Conservation (phyloP, 352 stramenopile genomes). For the Phytophthora chlamydospora region DNA sequence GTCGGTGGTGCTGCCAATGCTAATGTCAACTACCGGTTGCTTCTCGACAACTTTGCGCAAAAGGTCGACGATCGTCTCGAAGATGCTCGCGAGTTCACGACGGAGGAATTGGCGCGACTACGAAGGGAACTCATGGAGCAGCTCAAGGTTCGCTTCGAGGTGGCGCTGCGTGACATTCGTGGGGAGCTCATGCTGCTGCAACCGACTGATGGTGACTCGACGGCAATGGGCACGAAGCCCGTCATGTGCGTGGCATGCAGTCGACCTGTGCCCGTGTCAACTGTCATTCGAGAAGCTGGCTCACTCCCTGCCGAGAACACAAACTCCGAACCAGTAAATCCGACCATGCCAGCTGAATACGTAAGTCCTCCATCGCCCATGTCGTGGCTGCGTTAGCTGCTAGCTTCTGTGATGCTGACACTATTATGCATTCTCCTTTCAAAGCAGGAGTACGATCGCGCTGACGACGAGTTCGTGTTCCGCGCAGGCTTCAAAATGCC, state of each 20-base stretch:
- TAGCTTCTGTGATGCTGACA: conserved; percentile 7
- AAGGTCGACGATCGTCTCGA: conserved; percentile 75
- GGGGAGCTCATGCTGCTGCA: conserved; percentile 68
- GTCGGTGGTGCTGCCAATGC: conserved; percentile 43
- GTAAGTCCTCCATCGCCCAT: conserved; percentile 15
- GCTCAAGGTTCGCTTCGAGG: conserved; percentile 57
- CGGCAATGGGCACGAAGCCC: conserved; percentile 77
- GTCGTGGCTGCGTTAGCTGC: not conserved
- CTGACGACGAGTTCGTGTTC: conserved; percentile 81
- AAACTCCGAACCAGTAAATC: conserved; percentile 31
- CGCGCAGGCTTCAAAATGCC: conserved; percentile 87
- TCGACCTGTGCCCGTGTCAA: conserved; percentile 71
- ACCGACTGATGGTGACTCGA: conserved; percentile 63
- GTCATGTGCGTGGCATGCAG: conserved; percentile 87
- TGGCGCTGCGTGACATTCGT: conserved; percentile 64
- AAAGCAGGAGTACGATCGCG: conserved; percentile 61
- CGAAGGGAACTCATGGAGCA: conserved; percentile 74
- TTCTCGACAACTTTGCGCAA: conserved; percentile 77
- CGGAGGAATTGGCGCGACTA: conserved; percentile 66
- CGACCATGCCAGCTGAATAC: conserved; percentile 26
- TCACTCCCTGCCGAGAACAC: conserved; percentile 48
- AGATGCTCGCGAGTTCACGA: conserved; percentile 63
- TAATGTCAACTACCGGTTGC: conserved; percentile 70
- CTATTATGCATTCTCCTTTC: not conserved
- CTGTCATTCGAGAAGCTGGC: conserved; percentile 54